Base-by-base conservation (phyloP, 331 rosid genomes). In the Cydonia oblonga region DNA sequence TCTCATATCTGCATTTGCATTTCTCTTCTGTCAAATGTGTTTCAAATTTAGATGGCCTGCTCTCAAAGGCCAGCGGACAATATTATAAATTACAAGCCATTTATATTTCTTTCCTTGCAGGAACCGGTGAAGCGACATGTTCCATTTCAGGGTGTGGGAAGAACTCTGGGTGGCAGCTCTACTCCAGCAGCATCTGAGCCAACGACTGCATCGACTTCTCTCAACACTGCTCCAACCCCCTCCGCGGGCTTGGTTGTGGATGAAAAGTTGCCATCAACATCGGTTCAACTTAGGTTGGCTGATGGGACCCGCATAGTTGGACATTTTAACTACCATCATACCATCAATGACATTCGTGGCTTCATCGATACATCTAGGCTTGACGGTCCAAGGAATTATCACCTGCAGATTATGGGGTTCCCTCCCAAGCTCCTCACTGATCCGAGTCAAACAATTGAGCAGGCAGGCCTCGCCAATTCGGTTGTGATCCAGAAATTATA, bases 401-500 rank as follows among this genome's bases (percentile, higher is more conserved):
- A 85, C 70, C 84, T 95, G 84, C 99, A 89, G 81, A 18, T 90
- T 61, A 91, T 95, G 97, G 99, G 96, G 3, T 95, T 95, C 56
- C 99, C 99, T 54, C 99, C 97, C 52, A 91, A 91, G 87, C 72
- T 84, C 81, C 87, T 95, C 13, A 75, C 76, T 24, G 97, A 95
- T 76, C 86, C 80, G 52, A 70, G 84, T 33, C 91, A 85, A 80
- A 88, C 93, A 30, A 91, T 95, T 75, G 96, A 88, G 83, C 88
- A 87, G 82, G 93, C 97, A 18, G 96, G 96, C 70, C 89, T 95
- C 51, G 93, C 97, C 82, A 91, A 88, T 82, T 91, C 99, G 5
- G 99, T 91, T 44, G 96, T 95, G 72, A 87, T 95, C 53, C 99
- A 95, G 89, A 95, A 95, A 79, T 88, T 91, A 78, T 95, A 84